Evolutionary conservation across 148 eudicot species (phyloP).

Genomic region (Cornus florida): DNA sequence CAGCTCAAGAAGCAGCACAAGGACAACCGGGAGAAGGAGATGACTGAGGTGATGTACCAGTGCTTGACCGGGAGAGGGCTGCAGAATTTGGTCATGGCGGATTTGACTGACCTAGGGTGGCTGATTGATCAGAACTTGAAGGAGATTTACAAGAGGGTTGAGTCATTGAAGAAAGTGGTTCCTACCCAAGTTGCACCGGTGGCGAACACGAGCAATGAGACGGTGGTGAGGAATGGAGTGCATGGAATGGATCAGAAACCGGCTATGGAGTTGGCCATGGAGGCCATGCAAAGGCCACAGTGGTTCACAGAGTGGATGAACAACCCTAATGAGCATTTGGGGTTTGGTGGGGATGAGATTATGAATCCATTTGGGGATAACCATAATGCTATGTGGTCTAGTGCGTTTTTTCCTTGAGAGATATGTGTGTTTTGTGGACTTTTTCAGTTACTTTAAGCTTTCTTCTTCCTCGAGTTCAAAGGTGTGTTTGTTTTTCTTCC

Average conservation of each 20-base stretch:
- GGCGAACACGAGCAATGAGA: too few relatives aligned
- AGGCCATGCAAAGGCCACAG: slow-evolving; percentile 21
- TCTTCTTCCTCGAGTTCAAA: not conserved
- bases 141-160: slow-evolving; percentile 29
- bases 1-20: slow-evolving; percentile 42
- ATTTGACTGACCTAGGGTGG: slow-evolving; percentile 34
- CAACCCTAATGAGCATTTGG: slow-evolving; percentile 27
- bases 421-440: not conserved
- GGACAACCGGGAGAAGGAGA: slow-evolving; percentile 42
- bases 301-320: slow-evolving; percentile 36
- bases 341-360: slow-evolving; percentile 28
- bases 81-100: slow-evolving; percentile 21
- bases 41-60: slow-evolving; percentile 37
- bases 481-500: not conserved
- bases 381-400: slow-evolving; percentile 29
- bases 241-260: slow-evolving; percentile 26
- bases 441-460: not conserved
- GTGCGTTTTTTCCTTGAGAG: slow-evolving; percentile 30
- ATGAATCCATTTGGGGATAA: slow-evolving; percentile 29
- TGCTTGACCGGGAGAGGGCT: slow-evolving; percentile 25
- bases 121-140: slow-evolving; percentile 34
- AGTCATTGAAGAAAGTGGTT: slow-evolving; percentile 7
- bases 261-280: slow-evolving; percentile 2
- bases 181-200: not conserved
- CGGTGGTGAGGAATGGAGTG: not conserved